Evolutionary conservation across 2,329 filamentous ascomycete genomes (phyloP).

Genomic region (Epichloe elymi): DNA sequence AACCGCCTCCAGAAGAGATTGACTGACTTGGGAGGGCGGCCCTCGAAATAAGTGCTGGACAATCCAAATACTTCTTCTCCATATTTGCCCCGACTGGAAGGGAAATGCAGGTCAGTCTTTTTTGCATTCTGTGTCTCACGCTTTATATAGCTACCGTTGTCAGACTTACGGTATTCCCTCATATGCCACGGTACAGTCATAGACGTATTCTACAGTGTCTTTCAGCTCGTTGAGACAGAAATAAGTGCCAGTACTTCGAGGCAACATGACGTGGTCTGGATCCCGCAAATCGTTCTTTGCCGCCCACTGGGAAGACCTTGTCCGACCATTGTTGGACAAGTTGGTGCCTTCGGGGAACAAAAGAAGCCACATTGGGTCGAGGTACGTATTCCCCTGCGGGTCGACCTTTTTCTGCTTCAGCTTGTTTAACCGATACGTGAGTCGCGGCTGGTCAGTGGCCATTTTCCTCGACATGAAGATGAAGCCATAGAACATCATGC

Average conservation of each 20-base stretch:
- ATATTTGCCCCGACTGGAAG: conserved; percentile 55
- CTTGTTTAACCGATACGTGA: conserved; percentile 60
- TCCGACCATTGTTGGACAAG: conserved; percentile 54
- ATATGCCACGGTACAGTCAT: conserved; percentile 91
- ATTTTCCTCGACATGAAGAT: conserved; percentile 88
- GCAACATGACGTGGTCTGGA: conserved; percentile 60
- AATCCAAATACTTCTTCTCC: conserved; percentile 89
- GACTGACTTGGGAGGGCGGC: conserved; percentile 81
- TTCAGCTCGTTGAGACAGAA: conserved; percentile 69
- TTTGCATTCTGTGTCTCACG: background rate
- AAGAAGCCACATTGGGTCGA: conserved; percentile 79
- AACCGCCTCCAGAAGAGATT: conserved; percentile 96
- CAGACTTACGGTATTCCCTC: conserved; percentile 78
- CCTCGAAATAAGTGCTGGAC: conserved; percentile 75
- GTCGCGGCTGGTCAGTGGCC: conserved; percentile 62
- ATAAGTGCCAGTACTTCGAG: conserved; percentile 66
- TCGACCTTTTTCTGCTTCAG: conserved; percentile 46
- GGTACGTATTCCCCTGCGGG: conserved; percentile 39
- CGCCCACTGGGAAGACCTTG: conserved; percentile 62
- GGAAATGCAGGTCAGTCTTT: conserved; percentile 3
- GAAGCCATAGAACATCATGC: conserved; percentile 78
- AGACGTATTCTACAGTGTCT: conserved; percentile 66
- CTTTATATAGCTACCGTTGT: background rate
- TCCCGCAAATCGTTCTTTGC: conserved; percentile 62
- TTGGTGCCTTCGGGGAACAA: conserved; percentile 86